Evolutionary conservation across 2,329 filamentous ascomycete genomes (phyloP), one percentile per base, ranked within the genome.

Genomic region (Alternaria triticimaculans): DNA sequence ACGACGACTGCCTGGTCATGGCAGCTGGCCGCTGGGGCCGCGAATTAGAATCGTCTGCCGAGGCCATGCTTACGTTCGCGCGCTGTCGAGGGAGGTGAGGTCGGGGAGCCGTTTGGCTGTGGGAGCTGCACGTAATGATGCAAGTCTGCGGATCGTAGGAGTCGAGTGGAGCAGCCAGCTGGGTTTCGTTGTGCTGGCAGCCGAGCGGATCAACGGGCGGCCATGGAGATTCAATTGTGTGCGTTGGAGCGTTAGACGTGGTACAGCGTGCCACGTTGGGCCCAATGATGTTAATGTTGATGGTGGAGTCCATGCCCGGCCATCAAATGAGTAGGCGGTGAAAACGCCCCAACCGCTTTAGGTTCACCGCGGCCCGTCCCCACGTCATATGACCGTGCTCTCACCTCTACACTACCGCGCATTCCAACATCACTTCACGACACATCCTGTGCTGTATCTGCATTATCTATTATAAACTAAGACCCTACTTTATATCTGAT

Each of bases 1-100:
- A 78, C 9, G 78, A 80, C 54, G 78, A 78, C 70, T 80, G 76
- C 53, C 80, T 70, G 26, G 70, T 68, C 72, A 80, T 77, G 59
- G 72, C 66, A 45, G 74, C 57, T 30, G 79, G 77, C 55, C 80
- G 72, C 66, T 75, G 76, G 63, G 79, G 71, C 71, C 74, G 78
- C 72, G 76, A 75, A 68, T 76, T 69, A 58, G 71, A 70, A 56
- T 76, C 73, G 58, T 76, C 78, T 37, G 75, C 71, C 8, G 77
- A 77, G 43, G 74, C 74, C 78, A 80, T 80, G 77, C 69, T 76
- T 72, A 71, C 68, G 69, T 66, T 70, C 71, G 50, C 11, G 26
- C 26, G 62, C 65, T 54, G 55, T 61, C 58, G 59, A 57, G 63
- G 50, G 59, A 57, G 63, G 50, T 65, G 55, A 65, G 54, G 61